phyloP scores from a whole-genome alignment of 768 basidiomycete species.

The Cystofilobasidium macerans region DNA sequence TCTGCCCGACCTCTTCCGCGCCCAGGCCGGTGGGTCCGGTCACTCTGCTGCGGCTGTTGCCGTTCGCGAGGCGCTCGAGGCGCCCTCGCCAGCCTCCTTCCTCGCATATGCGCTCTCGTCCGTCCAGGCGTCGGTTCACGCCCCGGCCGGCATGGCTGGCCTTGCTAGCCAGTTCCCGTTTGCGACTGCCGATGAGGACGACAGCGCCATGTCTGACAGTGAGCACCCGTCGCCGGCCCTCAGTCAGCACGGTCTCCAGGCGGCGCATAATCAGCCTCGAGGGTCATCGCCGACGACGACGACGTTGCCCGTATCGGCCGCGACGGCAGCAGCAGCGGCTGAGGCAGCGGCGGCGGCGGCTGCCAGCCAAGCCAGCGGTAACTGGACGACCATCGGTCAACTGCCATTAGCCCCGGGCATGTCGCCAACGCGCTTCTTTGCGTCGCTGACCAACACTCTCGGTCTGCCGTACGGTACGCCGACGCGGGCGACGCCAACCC shows the following conservation, averaged over 20 bases:
- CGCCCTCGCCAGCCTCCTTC: conserved; percentile 7
- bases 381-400: no score
- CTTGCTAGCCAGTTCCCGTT: conserved; percentile 3
- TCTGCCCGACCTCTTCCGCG: background rate
- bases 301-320: background rate
- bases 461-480: conserved; percentile 5
- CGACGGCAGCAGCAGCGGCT: no score
- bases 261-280: no score
- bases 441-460: conserved; percentile 4
- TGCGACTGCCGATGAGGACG: conserved; percentile 5
- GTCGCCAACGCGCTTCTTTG: background rate
- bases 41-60: background rate
- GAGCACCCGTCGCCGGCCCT: background rate
- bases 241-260: background rate
- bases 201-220: background rate
- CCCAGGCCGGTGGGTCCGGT: background rate
- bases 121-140: conserved; percentile 1
- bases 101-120: conserved; percentile 4
- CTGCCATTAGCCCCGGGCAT: background rate
- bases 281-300: conserved; percentile 10
- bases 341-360: background rate
- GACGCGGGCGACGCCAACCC: background rate
- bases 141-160: no score
- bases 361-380: background rate
- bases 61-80: background rate